Percentiles rank a stretch among this genome's conserved stretches.
These are phyloP conservation scores for Lavandula angustifolia DNA, from an alignment of 257 asterid species.

Conservation along the genomic window DNA sequence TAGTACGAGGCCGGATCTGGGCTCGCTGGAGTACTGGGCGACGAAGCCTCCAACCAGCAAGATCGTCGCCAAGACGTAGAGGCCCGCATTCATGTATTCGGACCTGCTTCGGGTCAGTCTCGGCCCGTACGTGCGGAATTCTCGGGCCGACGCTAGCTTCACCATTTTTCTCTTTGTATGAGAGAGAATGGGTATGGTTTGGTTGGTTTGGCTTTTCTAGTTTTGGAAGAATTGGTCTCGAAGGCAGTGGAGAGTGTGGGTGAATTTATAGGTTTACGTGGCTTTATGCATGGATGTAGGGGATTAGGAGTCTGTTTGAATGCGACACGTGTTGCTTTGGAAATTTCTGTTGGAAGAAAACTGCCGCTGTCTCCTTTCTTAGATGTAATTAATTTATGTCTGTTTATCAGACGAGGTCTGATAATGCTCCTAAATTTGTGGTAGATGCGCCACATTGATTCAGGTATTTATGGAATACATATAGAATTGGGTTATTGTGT, in stretches of 20 bases:
- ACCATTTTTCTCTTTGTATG: conserved; percentile 50
- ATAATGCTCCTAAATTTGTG: too few species aligned
- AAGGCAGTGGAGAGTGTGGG: background rate
- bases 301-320: background rate
- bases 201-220: too few species aligned
- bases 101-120: conserved; percentile 52
- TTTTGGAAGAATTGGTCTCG: conserved; percentile 25
- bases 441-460: too few species aligned
- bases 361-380: background rate
- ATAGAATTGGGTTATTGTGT: too few species aligned
- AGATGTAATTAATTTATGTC: too few species aligned
- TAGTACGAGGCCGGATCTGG: conserved; percentile 69
- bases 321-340: conserved; percentile 29
- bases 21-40: conserved; percentile 62
- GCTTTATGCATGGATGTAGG: conserved; percentile 33
- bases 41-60: conserved; percentile 64
- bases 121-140: conserved; percentile 77
- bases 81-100: conserved; percentile 88
- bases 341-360: too few species aligned
- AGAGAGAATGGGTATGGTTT: background rate
- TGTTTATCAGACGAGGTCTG: too few species aligned
- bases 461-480: too few species aligned
- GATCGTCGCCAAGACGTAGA: conserved; percentile 69
- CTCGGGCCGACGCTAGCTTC: conserved; percentile 88
- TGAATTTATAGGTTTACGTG: conserved; percentile 27